These are phyloP conservation scores for Lachancea sp. DNA, from an alignment of 805 yeast species.

Conservation along the genomic window DNA sequence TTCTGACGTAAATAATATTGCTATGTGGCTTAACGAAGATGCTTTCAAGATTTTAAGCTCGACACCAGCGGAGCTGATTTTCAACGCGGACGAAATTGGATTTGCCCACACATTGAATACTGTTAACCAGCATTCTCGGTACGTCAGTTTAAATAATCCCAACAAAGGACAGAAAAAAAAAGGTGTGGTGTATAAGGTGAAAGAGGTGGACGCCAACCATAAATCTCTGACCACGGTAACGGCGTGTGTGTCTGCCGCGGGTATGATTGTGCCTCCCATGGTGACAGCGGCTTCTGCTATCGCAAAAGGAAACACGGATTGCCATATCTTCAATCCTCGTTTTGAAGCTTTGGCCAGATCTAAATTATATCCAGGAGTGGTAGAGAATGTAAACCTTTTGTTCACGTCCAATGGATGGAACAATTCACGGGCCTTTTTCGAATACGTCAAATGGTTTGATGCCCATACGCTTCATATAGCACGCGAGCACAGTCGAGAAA, in stretches of 20 bases:
- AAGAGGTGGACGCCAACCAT: conserved; percentile 2
- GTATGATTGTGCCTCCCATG: conserved; percentile 8
- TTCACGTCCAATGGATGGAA: conserved; percentile 9
- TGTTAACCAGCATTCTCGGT: conserved; percentile 5
- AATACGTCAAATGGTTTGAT: conserved; percentile 10
- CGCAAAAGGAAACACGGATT: conserved; percentile 3
- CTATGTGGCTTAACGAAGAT: conserved; percentile 10
- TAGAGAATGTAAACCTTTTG: background rate
- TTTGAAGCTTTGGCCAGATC: conserved; percentile 5
- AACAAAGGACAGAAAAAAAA: background rate
- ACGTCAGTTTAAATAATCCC: conserved; percentile 3
- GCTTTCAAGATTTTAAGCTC: conserved; percentile 5
- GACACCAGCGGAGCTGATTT: conserved; percentile 7
- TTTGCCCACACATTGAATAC: conserved; percentile 7
- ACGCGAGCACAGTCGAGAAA: background rate
- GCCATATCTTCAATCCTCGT: conserved; percentile 5
- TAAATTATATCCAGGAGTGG: conserved; percentile 6
- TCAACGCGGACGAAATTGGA: conserved; percentile 10
- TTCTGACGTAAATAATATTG: conserved; percentile 9
- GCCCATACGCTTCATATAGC: conserved; percentile 4
- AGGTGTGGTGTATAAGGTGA: conserved; percentile 8
- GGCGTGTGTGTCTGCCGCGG: conserved; percentile 11
- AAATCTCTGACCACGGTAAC: conserved; percentile 9
- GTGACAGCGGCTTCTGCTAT: conserved; percentile 8
- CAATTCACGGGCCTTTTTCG: conserved; percentile 8